Base-by-base conservation (phyloP, 202 grass and related monocot genomes). In the Musa balbisiana region DNA sequence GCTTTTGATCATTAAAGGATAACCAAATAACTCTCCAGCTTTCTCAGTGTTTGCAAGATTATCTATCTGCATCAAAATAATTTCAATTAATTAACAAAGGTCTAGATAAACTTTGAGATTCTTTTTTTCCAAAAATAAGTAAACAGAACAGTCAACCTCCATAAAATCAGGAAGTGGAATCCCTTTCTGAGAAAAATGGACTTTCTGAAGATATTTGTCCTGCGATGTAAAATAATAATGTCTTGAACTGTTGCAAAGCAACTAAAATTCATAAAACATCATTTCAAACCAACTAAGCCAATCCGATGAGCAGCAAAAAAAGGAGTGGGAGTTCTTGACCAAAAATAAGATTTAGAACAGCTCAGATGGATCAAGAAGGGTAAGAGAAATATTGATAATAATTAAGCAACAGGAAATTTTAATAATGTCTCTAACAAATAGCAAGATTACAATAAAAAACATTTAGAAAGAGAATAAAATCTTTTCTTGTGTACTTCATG, bases 1-100 rank as follows among this genome's bases (percentile, higher is more conserved):
- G 72, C 91, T 94, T 88, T 97, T 98, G 78, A 98, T 88, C 95
- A 98, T 98, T 53, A 94, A 73, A 23, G 95, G 95, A 75, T 98
- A 94, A 20, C 86, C 89, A 88, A 98, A 92, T 19, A 71, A 72
- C 85, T 94, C 87, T 23, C 88, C 91, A 33, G 87, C 88, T 83
- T 91, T 87, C 82, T 97, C 84, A 80, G 74, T 84, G 74, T 66
- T 87, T 17, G 75, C 75, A 81, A 89, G 81, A 80, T 81, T 81
- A 84, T 86, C 62, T 65, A 97, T 83, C 93, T 93, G 79, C 21
- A 9, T 20, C 49, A 8, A 27, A 51, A 43, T 43, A 43, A 43
- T 43, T 43, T 43, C 23, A 70, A 73, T 59, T 75, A 13, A 60
- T 27, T 62, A 60, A 79, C 1, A 26, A 65, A 51, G 20, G 43